phyloP scores from a whole-genome alignment of 768 basidiomycete species.

The Leccinum disarticulatum region DNA sequence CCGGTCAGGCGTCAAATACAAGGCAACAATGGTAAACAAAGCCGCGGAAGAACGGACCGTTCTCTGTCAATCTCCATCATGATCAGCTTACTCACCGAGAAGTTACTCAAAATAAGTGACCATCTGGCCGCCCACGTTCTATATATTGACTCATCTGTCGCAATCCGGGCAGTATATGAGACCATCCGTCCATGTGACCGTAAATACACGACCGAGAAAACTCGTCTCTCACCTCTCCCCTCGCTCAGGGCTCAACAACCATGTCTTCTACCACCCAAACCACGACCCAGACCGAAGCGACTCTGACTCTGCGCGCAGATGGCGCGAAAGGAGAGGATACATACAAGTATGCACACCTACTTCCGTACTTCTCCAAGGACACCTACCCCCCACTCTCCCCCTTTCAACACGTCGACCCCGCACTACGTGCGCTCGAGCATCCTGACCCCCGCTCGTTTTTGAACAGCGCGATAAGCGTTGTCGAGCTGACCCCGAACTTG shows the following conservation, averaged over 20 bases:
- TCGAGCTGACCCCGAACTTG: conserved; percentile 69
- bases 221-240: background rate
- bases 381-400: conserved; percentile 66
- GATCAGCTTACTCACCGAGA: too few relatives aligned
- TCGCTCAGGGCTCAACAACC: background rate
- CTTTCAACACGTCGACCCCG: conserved; percentile 80
- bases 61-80: too few relatives aligned
- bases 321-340: conserved; percentile 7
- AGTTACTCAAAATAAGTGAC: too few relatives aligned
- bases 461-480: conserved; percentile 52
- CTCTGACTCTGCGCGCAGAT: conserved; percentile 9
- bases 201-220: background rate
- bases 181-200: background rate
- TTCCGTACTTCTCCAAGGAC: conserved; percentile 63
- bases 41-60: too few relatives aligned
- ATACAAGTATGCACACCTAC: conserved; percentile 69
- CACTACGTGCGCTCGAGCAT: conserved; percentile 62
- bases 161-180: background rate
- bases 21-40: too few relatives aligned
- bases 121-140: too few relatives aligned
- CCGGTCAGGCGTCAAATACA: background rate
- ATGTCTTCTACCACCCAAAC: conserved; percentile 14
- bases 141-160: too few relatives aligned
- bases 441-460: conserved; percentile 70
- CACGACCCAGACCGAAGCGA: conserved; percentile 6